Conservation (phyloP, 73 alveolate genomes). For the Diophrys appendiculata region DNA sequence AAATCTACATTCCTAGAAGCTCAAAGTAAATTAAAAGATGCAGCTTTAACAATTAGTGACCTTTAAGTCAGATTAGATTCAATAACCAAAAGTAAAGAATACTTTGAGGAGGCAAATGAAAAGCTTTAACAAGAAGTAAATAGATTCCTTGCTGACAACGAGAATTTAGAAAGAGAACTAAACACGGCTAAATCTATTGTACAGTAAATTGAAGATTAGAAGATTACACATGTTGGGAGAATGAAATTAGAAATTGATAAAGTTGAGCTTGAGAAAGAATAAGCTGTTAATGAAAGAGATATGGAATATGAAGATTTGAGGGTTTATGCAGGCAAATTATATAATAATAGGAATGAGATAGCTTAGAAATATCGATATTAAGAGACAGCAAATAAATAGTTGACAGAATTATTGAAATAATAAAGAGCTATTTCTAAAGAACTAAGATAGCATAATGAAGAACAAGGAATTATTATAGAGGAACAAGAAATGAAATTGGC, state of each 20-base stretch:
- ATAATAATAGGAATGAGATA: no score
- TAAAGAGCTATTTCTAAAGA: background rate
- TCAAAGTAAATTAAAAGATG: conserved; percentile 14
- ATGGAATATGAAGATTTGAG: background rate
- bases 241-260: background rate
- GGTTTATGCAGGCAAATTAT: background rate
- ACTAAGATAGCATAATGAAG: background rate
- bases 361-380: background rate
- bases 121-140: conserved; percentile 13
- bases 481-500: background rate
- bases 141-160: conserved; percentile 1
- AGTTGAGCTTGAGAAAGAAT: background rate
- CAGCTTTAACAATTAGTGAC: conserved; percentile 1
- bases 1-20: conserved; percentile 6
- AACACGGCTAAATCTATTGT: conserved; percentile 20
- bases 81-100: background rate
- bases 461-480: background rate
- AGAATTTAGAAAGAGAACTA: conserved; percentile 28
- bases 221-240: background rate
- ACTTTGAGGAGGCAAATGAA: conserved; percentile 8
- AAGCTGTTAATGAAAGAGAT: background rate
- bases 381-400: background rate
- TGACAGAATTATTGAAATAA: no score
- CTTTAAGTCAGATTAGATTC: conserved; percentile 11
- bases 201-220: conserved; percentile 21